Base-by-base conservation (phyloP, 441 rosid species). In the Aquilaria agallochum region DNA sequence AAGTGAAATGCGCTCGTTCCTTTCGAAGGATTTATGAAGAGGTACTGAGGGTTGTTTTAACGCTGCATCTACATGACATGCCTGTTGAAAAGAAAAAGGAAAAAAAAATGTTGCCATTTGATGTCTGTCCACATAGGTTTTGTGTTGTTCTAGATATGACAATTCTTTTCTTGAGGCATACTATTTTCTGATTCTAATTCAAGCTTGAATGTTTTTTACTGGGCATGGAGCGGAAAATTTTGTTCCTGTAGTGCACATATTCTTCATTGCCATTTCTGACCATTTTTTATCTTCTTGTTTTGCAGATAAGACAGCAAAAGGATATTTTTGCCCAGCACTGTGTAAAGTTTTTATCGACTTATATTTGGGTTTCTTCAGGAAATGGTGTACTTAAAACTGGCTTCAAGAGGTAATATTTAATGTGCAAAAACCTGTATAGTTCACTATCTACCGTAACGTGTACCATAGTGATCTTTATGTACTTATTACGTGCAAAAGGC, bases 21-120 rank as follows among this genome's bases (percentile, higher is more conserved):
- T 82, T 89, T n/a, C 84, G 97, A 62, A 90, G 99, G 75, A 88
- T 92, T 65, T 92, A 89, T 53, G 97, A 95, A 83, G 99, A 95
- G 98, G 99, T 95, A 62, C 31, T 58, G 48, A 36, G 62, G 36
- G 56, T 58, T 55, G 62, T 60, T 46, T 53, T 31, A 12, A 53
- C 30, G 33, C 68, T 31, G 50, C 40, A 44, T 64, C 51, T 60
- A 30, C 36, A 36, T 53, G 15, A 8, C 55, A 52, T 52, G 31
- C 27, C 55, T n/a, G 2, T 52, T 15, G 3, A 5, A 51, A 51
- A 14, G 31, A n/a, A 51, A n/a, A 20, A 51, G 14, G 30, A 51
- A 51, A 15, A 10, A 7, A 5, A 51, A 2, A 3, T 51, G 14
- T 51, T 31, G 45, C 58, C n/a, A 3, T 2, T 10, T 55, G 58